phyloP scores from a whole-genome alignment of 441 rosid genomes.

The Codiaeum variegatum region DNA sequence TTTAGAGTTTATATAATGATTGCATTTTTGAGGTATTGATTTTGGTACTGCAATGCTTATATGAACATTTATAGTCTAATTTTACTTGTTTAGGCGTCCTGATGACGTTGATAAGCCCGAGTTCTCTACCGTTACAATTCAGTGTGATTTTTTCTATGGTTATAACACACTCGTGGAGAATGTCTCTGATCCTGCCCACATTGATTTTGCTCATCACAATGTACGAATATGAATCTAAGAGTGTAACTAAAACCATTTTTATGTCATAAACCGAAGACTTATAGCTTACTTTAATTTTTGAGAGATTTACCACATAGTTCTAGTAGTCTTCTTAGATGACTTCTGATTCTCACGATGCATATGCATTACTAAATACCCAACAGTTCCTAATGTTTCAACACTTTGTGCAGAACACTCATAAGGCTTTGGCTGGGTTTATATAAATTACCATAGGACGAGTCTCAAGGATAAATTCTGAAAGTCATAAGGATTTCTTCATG shows the following conservation, averaged over 20 bases:
- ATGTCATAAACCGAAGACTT: not conserved
- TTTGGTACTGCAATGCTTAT: not conserved
- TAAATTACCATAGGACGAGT: not conserved
- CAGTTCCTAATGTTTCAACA: not conserved
- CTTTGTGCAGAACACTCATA: not conserved
- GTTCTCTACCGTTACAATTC: slow-evolving; percentile 83
- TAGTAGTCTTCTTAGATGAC: not conserved
- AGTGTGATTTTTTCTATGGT: slow-evolving; percentile 89
- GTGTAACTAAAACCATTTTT: slow-evolving; percentile 6
- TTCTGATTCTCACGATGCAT: not conserved
- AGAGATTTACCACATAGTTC: slow-evolving; percentile 4
- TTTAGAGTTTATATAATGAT: not conserved
- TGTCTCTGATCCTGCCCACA: slow-evolving; percentile 96
- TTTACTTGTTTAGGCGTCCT: slow-evolving; percentile 57
- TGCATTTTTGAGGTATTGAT: not conserved
- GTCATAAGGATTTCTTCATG: not conserved
- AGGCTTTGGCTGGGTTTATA: not conserved
- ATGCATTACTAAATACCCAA: not conserved
- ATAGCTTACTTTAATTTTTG: slow-evolving; percentile 2
- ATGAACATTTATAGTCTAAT: not conserved
- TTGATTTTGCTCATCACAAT: slow-evolving; percentile 95
- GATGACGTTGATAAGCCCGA: slow-evolving; percentile 81
- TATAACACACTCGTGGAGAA: slow-evolving; percentile 97
- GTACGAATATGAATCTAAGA: slow-evolving; percentile 26
- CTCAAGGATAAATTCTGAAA: not conserved